Evolutionary conservation across 345 rosid genomes (phyloP), one percentile per base, ranked within the genome.

Genomic region (Microcos paniculata): DNA sequence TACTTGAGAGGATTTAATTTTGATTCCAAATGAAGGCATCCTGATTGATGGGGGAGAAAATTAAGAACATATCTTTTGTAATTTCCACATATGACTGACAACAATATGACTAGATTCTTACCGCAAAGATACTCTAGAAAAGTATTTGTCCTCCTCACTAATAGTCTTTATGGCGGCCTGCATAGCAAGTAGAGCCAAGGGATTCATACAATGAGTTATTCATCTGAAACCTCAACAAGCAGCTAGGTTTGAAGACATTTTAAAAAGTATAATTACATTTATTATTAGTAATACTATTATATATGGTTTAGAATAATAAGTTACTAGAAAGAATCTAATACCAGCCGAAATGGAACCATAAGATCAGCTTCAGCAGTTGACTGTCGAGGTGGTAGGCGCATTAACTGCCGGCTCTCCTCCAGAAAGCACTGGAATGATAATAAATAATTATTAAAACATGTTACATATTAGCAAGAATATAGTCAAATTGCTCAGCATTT

Each of bases 291-390:
- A 2, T 42, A 40, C 9, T 40, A 42, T 42, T 42, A 48, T 28
- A 28, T 30, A 48, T 49, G 5, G 26, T 11, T 49, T 69, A 40
- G 49, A 68, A 68, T 42, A 28, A 42, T 8, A 8, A 68, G 42
- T 48, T 28, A 45, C 4, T 8, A 45, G 57, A 68, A 48, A 68
- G 40, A 73, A 51, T 70, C 35, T 67, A 92, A 85, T 88, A 93
- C 99, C 88, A 95, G 77, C 91, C 89, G 98, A 79, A 95, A 95
- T 31, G 99, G 97, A 80, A 95, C 87, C 96, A 89, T 87, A 66
- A 95, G 96, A 87, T 95, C 99, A 87, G 98, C 93, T 86, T 90
- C 98, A 57, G 97, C 99, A 80, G 97, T 90, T 71, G 97, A 89
- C 79, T 91, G 99, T 70, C 93, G 98, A 73, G 98, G 99, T 24